Conservation (phyloP, 106 monocot genomes). For the Hemerocallis citrina region DNA sequence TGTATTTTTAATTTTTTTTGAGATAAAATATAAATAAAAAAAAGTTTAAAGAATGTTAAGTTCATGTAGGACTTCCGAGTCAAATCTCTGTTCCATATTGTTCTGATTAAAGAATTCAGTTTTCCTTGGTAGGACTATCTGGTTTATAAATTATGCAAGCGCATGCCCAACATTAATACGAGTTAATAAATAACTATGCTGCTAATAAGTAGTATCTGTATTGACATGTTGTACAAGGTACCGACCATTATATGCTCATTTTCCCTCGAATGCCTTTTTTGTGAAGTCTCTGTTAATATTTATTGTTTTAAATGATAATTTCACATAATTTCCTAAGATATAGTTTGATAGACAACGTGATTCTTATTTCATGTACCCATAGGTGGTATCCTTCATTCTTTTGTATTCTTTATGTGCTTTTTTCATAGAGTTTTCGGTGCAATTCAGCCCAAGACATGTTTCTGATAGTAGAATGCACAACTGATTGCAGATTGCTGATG, state of each 20-base stretch:
- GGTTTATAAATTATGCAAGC: not conserved
- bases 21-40: no score
- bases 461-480: constrained; percentile 11
- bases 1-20: no score
- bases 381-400: not conserved
- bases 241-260: not conserved
- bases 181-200: not conserved
- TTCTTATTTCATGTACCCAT: no score
- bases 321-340: not conserved
- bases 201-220: not conserved
- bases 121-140: not conserved
- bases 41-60: no score
- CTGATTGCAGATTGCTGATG: constrained; percentile 85
- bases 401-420: not conserved
- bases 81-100: not conserved
- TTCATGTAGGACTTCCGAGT: no score
- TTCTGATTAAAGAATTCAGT: not conserved
- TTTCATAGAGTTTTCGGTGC: not conserved
- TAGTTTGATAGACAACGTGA: not conserved
- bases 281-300: no score
- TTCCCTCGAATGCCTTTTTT: not conserved
- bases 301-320: not conserved
- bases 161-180: not conserved
- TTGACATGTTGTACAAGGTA: no score
- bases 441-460: not conserved